Percentiles rank a stretch among this genome's conserved stretches.
Conservation (phyloP, 768 basidiomycete species). For the Auriscalpium vulgare region DNA sequence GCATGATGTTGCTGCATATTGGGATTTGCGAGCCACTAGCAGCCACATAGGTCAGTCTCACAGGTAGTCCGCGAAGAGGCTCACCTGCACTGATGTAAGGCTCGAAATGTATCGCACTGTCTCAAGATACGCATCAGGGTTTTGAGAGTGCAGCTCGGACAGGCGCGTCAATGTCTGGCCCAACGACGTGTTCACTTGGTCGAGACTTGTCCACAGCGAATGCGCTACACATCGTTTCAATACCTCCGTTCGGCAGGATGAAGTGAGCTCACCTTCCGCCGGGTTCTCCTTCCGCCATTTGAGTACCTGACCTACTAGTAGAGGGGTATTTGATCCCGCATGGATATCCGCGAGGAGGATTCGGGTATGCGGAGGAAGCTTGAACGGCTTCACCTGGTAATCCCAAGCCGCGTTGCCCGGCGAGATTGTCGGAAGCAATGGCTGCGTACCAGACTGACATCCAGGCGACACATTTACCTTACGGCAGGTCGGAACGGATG, state of each 20-base stretch:
- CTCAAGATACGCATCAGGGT: conserved; percentile 43
- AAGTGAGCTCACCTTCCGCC: conserved; percentile 37
- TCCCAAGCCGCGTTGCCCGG: conserved; percentile 72
- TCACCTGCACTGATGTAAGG: conserved; percentile 49
- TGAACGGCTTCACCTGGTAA: conserved; percentile 57
- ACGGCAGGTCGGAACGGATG: not conserved
- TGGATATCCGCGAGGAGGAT: conserved; percentile 94
- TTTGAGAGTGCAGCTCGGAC: conserved; percentile 37
- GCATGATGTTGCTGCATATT: conserved; percentile 34
- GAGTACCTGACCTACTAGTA: conserved; percentile 84
- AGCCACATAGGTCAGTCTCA: not conserved
- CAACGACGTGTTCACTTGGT: conserved; percentile 53
- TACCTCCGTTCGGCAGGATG: not conserved
- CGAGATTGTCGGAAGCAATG: conserved; percentile 46
- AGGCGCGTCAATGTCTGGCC: conserved; percentile 45
- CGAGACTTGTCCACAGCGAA: conserved; percentile 56
- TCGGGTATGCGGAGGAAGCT: conserved; percentile 75
- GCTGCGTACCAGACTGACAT: conserved; percentile 14
- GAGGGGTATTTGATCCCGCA: conserved; percentile 93
- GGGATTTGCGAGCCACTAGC: conserved; percentile 56
- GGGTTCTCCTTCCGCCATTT: conserved; percentile 73
- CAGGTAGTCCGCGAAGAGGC: conserved; percentile 6
- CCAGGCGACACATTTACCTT: not conserved
- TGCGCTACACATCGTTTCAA: conserved; percentile 35
- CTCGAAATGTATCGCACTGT: conserved; percentile 57